Base-by-base conservation (phyloP, 371 early-diverging fungal genomes). In the Haplosporangium sp. region DNA sequence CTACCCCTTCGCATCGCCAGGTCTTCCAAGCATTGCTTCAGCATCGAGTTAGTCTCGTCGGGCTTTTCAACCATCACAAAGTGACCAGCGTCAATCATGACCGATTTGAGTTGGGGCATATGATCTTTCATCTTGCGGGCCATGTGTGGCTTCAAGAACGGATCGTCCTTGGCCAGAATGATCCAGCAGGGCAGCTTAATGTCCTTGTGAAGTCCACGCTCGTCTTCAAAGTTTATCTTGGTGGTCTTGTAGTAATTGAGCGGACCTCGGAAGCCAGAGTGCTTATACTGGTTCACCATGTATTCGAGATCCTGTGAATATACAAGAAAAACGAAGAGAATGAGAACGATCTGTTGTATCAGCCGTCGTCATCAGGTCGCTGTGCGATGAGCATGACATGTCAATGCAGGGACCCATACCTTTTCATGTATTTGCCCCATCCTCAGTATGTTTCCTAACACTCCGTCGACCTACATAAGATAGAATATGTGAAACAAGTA, bases 191-290 rank as follows among this genome's bases (percentile, higher is more conserved):
- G 79, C 13, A 57, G 18, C 18, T 70, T 18, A 21, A 76, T 76
- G n/a, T 10, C 53, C 7, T 37, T 46, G 8, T 11, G 23, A 45
- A 47, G 40, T 2, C 18, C 54, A 1, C 41, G 6, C 37, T 79
- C 79, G 20, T 79, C 79, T 5, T 79, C 79, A 38, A 47, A 79
- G 40, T 79, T 79, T 55, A 79, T 16, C 36, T 41, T 62, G 18
- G 58, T 51, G 9, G 73, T 68, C 45, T 64, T 71, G 58, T 77
- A 77, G 58, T 77, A 77, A 64, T 77, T 77, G 48, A 77, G 56
- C 2, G 77, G 77, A 3, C 77, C 77, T 4, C 64, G 77, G 46
- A 67, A 57, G 10, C 68, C 69, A 16, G 45, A 36, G 23, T n/a
- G 42, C 29, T 48, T 52, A 53, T 56, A 79, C 23, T 72, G 65